Percentiles rank a stretch among this genome's conserved stretches.
Conservation (phyloP, 1,284 basidiomycete species). For the Pisolithus thermaeus region DNA sequence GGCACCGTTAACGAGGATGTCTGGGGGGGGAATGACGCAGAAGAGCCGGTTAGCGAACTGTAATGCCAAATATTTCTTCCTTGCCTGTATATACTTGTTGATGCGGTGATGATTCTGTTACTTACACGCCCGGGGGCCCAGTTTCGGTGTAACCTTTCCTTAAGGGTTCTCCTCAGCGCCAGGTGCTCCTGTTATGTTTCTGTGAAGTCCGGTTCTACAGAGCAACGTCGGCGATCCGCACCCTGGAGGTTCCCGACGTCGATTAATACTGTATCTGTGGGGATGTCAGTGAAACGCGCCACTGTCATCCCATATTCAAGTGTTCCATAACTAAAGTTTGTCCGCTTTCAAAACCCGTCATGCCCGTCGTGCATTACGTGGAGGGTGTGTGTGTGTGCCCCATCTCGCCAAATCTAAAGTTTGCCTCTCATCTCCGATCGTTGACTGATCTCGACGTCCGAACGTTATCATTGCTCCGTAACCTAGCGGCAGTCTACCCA, state of each 20-base stretch:
- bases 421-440: conserved; percentile 30
- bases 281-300: too few relatives aligned
- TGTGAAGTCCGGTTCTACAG: conserved; percentile 5
- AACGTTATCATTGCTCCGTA: conserved; percentile 26
- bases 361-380: not conserved
- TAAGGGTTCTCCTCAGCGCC: conserved; percentile 24
- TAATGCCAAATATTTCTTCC: conserved; percentile 11
- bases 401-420: conserved; percentile 29
- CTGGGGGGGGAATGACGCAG: conserved; percentile 8
- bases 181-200: conserved; percentile 16
- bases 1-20: conserved; percentile 18
- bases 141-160: conserved; percentile 27
- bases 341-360: not conserved
- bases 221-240: conserved; percentile 22
- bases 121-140: conserved; percentile 15
- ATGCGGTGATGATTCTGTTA: conserved; percentile 14
- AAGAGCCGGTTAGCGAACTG: conserved; percentile 8
- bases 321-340: not conserved
- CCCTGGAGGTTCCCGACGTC: conserved; percentile 14
- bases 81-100: conserved; percentile 28
- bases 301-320: not conserved
- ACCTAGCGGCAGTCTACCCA: too few relatives aligned
- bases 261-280: not conserved
- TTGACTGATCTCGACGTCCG: conserved; percentile 13
- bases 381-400: conserved; percentile 10